Base-by-base conservation (phyloP, 352 stramenopile genomes). In the Phytophthora boehmeriae region DNA sequence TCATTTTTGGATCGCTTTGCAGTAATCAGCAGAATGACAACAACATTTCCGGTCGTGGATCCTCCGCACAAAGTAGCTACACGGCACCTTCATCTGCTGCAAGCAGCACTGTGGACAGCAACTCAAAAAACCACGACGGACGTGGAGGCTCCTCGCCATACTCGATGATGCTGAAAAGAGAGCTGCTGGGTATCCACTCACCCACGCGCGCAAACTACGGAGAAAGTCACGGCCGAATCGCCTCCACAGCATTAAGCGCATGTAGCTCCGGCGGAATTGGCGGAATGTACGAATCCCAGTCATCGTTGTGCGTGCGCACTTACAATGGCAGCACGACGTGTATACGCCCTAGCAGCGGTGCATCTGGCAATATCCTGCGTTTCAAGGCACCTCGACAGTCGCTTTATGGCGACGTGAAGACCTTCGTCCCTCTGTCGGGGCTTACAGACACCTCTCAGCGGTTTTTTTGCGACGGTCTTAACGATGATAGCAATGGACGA, bases 91-190 rank as follows among this genome's bases (percentile, higher is more conserved):
- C 39, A 28, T 13, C 35, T 9, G 34, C 28, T 16, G 10, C 47
- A 53, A 34, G 46, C 28, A n/a, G 41, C 22, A 28, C 51, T 13
- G n/a, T 56, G 30, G 39, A 63, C 48, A 54, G 32, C 32, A 65
- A 66, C 38, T 60, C 47, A 19, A 71, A 75, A 55, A 51, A 36
- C n/a, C 58, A 66, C 16, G 34, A 25, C 50, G 5, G 32, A 39
- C 44, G 36, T 50, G 41, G 36, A 45, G 52, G 46, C n/a, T 64
- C 64, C 5, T 86, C 77, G 2, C 66, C 75, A 8, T 92, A 86
- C 66, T 91, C 85, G 36, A 90, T 91, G 75, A 75, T 93, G 50
- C 62, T 93, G 27, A 86, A 90, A 57, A 85, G 80, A 54, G 85
- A 93, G 49, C 63, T 93, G 34, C 63, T 93, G 4, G 85, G 85